phyloP scores from a whole-genome alignment of 2,329 filamentous ascomycete genomes.

The Lasiodiplodia gonubiensis region DNA sequence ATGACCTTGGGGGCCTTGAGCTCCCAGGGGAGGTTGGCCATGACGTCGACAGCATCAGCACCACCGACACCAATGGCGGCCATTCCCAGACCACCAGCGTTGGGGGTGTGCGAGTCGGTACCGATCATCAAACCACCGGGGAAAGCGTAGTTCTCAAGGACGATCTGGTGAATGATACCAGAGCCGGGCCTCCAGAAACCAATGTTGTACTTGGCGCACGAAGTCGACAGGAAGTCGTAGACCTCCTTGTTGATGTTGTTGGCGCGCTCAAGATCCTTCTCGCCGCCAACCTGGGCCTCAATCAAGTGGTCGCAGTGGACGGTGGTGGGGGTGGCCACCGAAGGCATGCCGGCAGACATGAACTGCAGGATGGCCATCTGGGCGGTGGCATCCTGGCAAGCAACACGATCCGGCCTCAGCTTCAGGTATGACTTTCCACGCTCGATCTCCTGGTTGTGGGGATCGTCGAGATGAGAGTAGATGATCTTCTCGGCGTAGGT shows the following conservation, averaged over 20 bases:
- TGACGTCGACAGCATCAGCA: slow-evolving; percentile 97
- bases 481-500: slow-evolving; percentile 98
- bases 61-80: slow-evolving; percentile 94
- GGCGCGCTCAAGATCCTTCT: slow-evolving; percentile 90
- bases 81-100: slow-evolving; percentile 95
- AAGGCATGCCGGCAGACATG: slow-evolving; percentile 98
- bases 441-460: slow-evolving; percentile 94
- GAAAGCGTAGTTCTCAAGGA: slow-evolving; percentile 99
- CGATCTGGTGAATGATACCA: slow-evolving; percentile 99
- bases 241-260: slow-evolving; percentile 98
- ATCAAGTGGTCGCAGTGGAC: slow-evolving; percentile 99
- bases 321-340: slow-evolving; percentile 90
- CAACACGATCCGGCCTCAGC: slow-evolving; percentile 94
- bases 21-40: slow-evolving; percentile 97
- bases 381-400: slow-evolving; percentile 98
- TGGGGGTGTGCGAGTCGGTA: slow-evolving; percentile 97
- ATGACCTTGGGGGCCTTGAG: slow-evolving; percentile 97
- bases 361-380: slow-evolving; percentile 99
- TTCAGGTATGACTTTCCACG: slow-evolving; percentile 95
- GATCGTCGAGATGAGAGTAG: slow-evolving; percentile 98
- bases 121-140: slow-evolving; percentile 97
- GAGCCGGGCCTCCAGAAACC: slow-evolving; percentile 99
- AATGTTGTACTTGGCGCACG: slow-evolving; percentile 99
- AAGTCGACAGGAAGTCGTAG: slow-evolving; percentile 92
- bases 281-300: slow-evolving; percentile 91